Base-by-base conservation (phyloP, 2,329 filamentous ascomycete genomes). In the Diaporthe sp. region DNA sequence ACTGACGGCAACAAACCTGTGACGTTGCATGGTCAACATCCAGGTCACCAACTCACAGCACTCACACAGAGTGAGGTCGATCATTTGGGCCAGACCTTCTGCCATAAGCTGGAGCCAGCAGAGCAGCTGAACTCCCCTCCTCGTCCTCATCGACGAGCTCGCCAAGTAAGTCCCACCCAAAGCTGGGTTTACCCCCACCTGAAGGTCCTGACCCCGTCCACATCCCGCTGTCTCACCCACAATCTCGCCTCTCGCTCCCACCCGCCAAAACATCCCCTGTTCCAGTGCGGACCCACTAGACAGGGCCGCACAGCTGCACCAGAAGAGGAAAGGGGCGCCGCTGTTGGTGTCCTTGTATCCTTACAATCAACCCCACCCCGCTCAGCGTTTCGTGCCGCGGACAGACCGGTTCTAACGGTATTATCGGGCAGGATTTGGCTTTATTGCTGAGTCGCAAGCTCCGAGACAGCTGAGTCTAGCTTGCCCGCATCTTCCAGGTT, bases 231-330 rank as follows among this genome's bases (percentile, higher is more conserved):
- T 73, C 65, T 72, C 74, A 65, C 53, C 69, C 70, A 37, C 55
- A 68, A 65, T 72, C 67, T 72, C 69, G 58, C 46, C 74, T 57
- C 34, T 57, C 34, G 57, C 42, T 37, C 62, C 74, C 61, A 58
- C 61, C 49, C 69, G 51, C 59, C 51, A 72, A 76, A 72, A 70
- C 69, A 44, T 69, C 58, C 72, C 75, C 71, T 74, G 62, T 72
- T 68, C 75, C 58, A 67, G 70, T 25, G 37, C 37, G 39, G 46
- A 72, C 59, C 51, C 53, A 72, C 59, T 53, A 57, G 44, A 62
- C 42, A 39, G 34, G 72, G 75, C 51, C 75, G 37, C n/a, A 25
- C 62, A 62, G 44, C 44, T 53, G 70, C 57, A 49, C 72, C 34
- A 70, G 42, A 74, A 74, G 57, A 68, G 75, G 31, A 67, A 67